phyloP scores from a whole-genome alignment of 495 filamentous ascomycete species.

The Saxispiralis lemnorum region DNA sequence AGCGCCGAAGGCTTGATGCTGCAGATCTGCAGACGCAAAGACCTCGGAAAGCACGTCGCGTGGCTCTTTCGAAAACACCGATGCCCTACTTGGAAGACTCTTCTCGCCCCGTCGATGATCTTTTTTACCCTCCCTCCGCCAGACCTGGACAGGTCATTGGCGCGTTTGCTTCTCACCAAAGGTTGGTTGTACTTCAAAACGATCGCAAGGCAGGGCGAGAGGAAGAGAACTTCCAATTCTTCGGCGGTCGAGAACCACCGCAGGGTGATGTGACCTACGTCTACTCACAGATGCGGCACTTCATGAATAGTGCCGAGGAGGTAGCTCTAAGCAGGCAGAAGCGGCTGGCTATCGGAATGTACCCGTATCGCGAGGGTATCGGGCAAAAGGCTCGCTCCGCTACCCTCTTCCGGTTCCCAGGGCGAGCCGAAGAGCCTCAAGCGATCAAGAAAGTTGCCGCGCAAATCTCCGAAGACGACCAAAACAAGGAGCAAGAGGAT shows the following conservation, averaged over 20 bases:
- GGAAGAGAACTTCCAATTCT: constrained; percentile 11
- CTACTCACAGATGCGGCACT: constrained; percentile 17
- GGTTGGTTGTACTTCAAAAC: neutral
- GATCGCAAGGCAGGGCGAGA: neutral
- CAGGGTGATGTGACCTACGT: constrained; percentile 18
- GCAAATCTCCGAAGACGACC: neutral
- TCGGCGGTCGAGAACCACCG: neutral
- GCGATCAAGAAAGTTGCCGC: constrained; percentile 1
- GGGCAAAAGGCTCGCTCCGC: constrained; percentile 8
- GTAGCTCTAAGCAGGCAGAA: constrained; percentile 13
- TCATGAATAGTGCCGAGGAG: constrained; percentile 17
- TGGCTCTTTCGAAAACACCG: too few relatives aligned
- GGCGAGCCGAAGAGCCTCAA: neutral
- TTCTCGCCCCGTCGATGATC: constrained; percentile 22
- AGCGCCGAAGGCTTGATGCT: constrained; percentile 25
- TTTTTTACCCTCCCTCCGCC: constrained; percentile 23
- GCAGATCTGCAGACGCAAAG: neutral
- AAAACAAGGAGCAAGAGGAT: constrained; percentile 9
- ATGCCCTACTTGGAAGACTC: constrained; percentile 2
- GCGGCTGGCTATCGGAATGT: constrained; percentile 16
- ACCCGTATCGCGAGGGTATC: constrained; percentile 21
- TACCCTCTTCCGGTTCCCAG: constrained; percentile 10
- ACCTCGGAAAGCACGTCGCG: too few relatives aligned
- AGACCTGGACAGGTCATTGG: constrained; percentile 15
- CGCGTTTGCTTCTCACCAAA: too few relatives aligned